phyloP scores from a whole-genome alignment of 2,329 filamentous ascomycete species.

The Elsinoe ampelina region DNA sequence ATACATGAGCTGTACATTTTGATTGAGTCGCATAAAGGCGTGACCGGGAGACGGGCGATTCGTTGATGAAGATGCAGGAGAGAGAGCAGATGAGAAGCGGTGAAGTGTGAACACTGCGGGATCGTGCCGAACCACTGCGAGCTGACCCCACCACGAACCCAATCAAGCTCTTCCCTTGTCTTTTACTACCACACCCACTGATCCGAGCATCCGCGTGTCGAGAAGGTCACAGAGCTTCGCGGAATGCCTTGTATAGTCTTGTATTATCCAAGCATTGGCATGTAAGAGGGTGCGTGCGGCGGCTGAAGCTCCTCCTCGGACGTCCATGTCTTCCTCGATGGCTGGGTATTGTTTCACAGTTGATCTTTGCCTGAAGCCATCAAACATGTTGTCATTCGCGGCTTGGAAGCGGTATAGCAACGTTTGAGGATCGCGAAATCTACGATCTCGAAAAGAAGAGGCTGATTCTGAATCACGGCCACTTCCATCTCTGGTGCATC shows the following conservation, averaged over 20 bases:
- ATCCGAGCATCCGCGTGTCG: not conserved
- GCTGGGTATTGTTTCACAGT: conserved; percentile 1
- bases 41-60: not conserved
- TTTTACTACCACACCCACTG: not conserved
- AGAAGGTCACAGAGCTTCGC: not conserved
- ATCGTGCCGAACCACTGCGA: conserved; percentile 3
- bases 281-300: not conserved
- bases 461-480: not conserved
- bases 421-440: not conserved
- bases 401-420: not conserved
- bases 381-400: not conserved
- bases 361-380: not conserved
- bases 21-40: not conserved
- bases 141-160: not conserved
- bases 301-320: not conserved
- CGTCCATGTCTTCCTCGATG: not conserved
- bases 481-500: conserved; percentile 5
- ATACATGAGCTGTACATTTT: not conserved
- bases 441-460: not conserved
- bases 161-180: not conserved
- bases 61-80: not conserved
- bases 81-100: not conserved
- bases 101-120: not conserved
- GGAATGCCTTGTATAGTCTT: not conserved
- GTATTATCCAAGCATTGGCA: conserved; percentile 4